A percentile compares a stretch with the other conserved stretches of the same genome.
Evolutionary conservation across 1,139 yeast genomes (phyloP).

Genomic region (Zygosaccharomyces sapae): DNA sequence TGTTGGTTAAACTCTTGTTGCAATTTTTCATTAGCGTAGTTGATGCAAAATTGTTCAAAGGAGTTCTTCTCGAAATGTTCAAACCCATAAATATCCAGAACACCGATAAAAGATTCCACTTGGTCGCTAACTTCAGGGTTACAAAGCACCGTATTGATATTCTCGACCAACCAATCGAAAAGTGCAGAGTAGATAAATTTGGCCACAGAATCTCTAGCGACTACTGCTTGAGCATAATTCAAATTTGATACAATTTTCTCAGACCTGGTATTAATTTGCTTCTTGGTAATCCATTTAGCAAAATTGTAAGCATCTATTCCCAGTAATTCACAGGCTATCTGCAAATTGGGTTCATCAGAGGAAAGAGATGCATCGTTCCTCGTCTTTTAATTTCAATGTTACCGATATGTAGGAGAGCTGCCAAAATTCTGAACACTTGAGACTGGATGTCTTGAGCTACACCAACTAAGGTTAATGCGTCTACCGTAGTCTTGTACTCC

Average conservation of each 20-base stretch:
- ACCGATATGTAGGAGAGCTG: constrained; percentile 90
- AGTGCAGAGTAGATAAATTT: constrained; percentile 88
- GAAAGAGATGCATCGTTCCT: constrained; percentile 79
- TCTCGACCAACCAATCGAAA: constrained; percentile 91
- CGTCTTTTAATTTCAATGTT: constrained; percentile 82
- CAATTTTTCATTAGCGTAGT: constrained; percentile 93
- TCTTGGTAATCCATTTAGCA: constrained; percentile 90
- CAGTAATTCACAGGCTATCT: constrained; percentile 77
- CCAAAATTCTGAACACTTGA: constrained; percentile 71
- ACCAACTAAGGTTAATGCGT: constrained; percentile 78
- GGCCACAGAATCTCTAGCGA: constrained; percentile 93
- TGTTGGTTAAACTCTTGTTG: constrained; percentile 98
- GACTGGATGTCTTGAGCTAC: constrained; percentile 56
- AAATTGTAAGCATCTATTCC: constrained; percentile 73
- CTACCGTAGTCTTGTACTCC: constrained; percentile 70
- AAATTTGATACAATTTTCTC: constrained; percentile 86
- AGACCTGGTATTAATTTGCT: constrained; percentile 87
- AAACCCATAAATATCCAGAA: constrained; percentile 93
- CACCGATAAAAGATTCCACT: constrained; percentile 82
- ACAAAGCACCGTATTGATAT: constrained; percentile 77
- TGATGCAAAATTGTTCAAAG: constrained; percentile 95
- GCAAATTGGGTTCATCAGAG: constrained; percentile 81
- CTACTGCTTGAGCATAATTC: constrained; percentile 78
- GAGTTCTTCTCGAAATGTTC: constrained; percentile 94
- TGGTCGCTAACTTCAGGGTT: constrained; percentile 59